A percentile compares a stretch with the other conserved stretches of the same genome.
phyloP scores from a whole-genome alignment of 2,329 filamentous ascomycete species.

The Akanthomyces dipterigenus region DNA sequence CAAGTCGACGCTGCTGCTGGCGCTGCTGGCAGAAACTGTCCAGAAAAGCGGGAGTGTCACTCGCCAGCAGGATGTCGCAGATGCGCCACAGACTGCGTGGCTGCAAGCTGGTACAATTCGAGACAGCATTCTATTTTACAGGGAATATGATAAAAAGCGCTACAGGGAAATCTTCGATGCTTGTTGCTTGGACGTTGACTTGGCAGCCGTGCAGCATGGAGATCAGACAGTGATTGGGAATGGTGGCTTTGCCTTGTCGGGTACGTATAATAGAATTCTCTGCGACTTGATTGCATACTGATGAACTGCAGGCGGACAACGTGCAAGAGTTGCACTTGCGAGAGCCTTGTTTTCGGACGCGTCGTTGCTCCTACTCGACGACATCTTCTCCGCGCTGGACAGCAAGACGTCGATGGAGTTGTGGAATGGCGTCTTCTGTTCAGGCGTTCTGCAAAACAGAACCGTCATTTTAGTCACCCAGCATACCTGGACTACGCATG shows the following conservation, averaged over 20 bases:
- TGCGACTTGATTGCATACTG: background rate
- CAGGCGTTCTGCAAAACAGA: slow-evolving; percentile 43
- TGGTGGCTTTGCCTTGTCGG: slow-evolving; percentile 47
- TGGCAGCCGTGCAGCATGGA: slow-evolving; percentile 41
- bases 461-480: slow-evolving; percentile 54
- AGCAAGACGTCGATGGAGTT: slow-evolving; percentile 49
- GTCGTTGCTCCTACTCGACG: slow-evolving; percentile 48
- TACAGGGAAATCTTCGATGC: slow-evolving; percentile 51
- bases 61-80: slow-evolving; percentile 45
- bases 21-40: slow-evolving; percentile 49
- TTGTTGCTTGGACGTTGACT: slow-evolving; percentile 45
- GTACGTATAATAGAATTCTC: slow-evolving; percentile 17
- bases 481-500: slow-evolving; percentile 42
- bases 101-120: slow-evolving; percentile 44
- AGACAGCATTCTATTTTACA: slow-evolving; percentile 49
- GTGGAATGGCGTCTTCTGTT: slow-evolving; percentile 51
- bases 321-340: slow-evolving; percentile 49
- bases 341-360: slow-evolving; percentile 51
- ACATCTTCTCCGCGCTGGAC: slow-evolving; percentile 54
- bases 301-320: slow-evolving; percentile 35
- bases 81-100: slow-evolving; percentile 51
- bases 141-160: slow-evolving; percentile 39
- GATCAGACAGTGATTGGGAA: slow-evolving; percentile 48
- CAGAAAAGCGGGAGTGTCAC: slow-evolving; percentile 40
- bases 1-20: slow-evolving; percentile 48